Percentiles rank a stretch among this genome's conserved stretches.
These are phyloP conservation scores for Chrysanthemum makinoi DNA, from an alignment of 129 eudicot genomes.

Conservation along the genomic window DNA sequence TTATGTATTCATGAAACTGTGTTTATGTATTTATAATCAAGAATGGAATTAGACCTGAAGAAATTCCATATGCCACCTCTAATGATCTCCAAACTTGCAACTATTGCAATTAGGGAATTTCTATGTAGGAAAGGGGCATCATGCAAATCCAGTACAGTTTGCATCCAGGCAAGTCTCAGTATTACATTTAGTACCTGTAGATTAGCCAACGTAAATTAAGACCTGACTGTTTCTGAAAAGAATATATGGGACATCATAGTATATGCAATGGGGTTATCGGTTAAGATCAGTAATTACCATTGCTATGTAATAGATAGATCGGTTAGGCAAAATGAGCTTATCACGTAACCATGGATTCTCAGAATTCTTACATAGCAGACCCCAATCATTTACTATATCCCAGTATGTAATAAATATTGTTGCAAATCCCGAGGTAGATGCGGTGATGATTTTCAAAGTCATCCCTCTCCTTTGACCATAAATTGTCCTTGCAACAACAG, in stretches of 20 bases:
- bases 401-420: slow-evolving; percentile 61
- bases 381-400: slow-evolving; percentile 80
- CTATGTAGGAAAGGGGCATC: slow-evolving; percentile 51
- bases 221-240: background rate
- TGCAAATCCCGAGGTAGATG: slow-evolving; percentile 46
- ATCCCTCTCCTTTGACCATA: slow-evolving; percentile 28
- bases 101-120: slow-evolving; percentile 47
- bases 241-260: background rate
- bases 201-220: background rate
- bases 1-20: background rate
- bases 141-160: slow-evolving; percentile 44
- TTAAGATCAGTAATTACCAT: slow-evolving; percentile 38
- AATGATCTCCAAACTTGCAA: slow-evolving; percentile 63
- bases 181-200: slow-evolving; percentile 50
- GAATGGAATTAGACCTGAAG: slow-evolving; percentile 45
- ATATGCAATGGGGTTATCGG: background rate
- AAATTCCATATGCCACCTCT: slow-evolving; percentile 82
- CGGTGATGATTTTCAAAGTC: slow-evolving; percentile 40
- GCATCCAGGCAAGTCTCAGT: slow-evolving; percentile 83
- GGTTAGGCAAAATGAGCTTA: slow-evolving; percentile 48
- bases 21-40: background rate
- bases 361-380: slow-evolving; percentile 47
- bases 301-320: slow-evolving; percentile 53
- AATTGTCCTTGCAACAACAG: slow-evolving; percentile 51
- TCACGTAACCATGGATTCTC: slow-evolving; percentile 72